phyloP scores from a whole-genome alignment of 2,329 filamentous ascomycete genomes.

The Xylariaceae sp. region DNA sequence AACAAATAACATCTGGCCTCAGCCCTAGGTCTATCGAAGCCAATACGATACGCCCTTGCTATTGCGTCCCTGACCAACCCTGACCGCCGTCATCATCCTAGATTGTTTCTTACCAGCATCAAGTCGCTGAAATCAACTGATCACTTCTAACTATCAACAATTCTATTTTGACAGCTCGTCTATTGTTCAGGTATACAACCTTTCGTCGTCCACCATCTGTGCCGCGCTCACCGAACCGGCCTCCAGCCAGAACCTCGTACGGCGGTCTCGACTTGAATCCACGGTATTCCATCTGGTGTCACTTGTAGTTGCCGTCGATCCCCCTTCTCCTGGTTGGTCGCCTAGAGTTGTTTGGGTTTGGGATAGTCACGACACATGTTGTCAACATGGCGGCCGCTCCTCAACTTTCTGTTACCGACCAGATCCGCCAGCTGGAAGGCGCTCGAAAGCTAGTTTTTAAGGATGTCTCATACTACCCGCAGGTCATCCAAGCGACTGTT shows the following conservation, averaged over 20 bases:
- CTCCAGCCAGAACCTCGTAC: background rate
- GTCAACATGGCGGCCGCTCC: constrained; percentile 49
- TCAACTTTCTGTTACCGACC: constrained; percentile 54
- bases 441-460: constrained; percentile 84
- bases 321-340: constrained; percentile 5
- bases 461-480: constrained; percentile 82
- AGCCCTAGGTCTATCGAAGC: background rate
- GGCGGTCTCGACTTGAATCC: background rate
- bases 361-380: constrained; percentile 3
- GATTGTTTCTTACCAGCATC: background rate
- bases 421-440: constrained; percentile 81
- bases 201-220: background rate
- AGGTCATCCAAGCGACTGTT: constrained; percentile 88
- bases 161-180: background rate
- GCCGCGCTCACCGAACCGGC: background rate
- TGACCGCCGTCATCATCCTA: background rate
- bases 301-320: constrained; percentile 9
- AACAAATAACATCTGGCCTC: constrained; percentile 5
- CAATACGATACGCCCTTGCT: background rate
- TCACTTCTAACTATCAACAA: background rate
- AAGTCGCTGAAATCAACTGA: constrained; percentile 2
- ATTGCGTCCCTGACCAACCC: background rate
- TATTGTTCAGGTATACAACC: background rate
- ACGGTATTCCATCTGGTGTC: constrained; percentile 4
- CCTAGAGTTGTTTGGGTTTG: constrained; percentile 9